Evolutionary conservation across 2,329 filamentous ascomycete species (phyloP).

Genomic region (Macrophomina pseudophaseolina): DNA sequence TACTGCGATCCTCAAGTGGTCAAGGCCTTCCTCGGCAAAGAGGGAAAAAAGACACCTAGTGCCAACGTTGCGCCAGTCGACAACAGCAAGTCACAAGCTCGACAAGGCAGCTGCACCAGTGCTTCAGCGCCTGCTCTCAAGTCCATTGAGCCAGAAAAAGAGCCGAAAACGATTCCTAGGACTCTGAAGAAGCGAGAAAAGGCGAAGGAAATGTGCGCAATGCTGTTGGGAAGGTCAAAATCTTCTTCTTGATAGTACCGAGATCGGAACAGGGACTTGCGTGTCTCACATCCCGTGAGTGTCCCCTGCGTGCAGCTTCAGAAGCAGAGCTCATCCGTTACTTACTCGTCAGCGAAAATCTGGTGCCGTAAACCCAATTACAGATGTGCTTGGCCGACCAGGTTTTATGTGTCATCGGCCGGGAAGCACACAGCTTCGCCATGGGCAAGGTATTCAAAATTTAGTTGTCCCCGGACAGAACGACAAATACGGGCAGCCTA

Average conservation of each 20-base stretch:
- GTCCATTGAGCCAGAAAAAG: slow-evolving; percentile 85
- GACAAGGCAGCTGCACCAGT: background rate
- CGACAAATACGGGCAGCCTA: too few species aligned
- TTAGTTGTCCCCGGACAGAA: too few species aligned
- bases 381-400: too few species aligned
- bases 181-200: background rate
- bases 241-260: background rate
- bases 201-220: background rate
- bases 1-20: slow-evolving; percentile 13
- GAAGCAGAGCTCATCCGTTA: too few species aligned
- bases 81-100: background rate
- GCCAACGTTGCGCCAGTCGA: background rate
- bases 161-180: slow-evolving; percentile 56
- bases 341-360: too few species aligned
- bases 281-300: background rate
- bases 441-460: too few species aligned
- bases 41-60: background rate
- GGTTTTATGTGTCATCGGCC: too few species aligned
- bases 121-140: slow-evolving; percentile 41
- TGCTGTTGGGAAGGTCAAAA: background rate
- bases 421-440: too few species aligned
- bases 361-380: too few species aligned
- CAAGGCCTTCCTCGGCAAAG: slow-evolving; percentile 2
- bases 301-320: too few species aligned
- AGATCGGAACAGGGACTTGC: background rate